Percentiles rank a stretch among this genome's conserved stretches.
Conservation (phyloP, 2,329 filamentous ascomycete species). For the Phoma sp. region DNA sequence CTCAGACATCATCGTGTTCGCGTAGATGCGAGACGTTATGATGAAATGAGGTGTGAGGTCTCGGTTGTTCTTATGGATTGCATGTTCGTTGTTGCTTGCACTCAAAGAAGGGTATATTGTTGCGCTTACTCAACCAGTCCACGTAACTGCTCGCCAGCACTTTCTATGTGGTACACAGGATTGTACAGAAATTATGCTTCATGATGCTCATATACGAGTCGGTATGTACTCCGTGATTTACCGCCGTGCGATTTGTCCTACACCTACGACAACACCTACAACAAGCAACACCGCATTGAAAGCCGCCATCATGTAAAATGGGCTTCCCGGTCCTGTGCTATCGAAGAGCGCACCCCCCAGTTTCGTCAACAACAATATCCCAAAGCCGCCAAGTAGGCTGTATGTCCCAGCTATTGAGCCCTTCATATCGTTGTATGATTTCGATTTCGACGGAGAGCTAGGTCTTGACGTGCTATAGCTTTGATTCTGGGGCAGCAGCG, state of each 20-base stretch:
- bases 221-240: conserved; percentile 10
- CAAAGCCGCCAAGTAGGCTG: conserved; percentile 85
- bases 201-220: neutral
- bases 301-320: conserved; percentile 91
- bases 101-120: neutral
- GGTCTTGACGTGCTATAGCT: conserved; percentile 23
- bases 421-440: conserved; percentile 69
- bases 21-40: too few relatives aligned
- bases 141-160: too few relatives aligned
- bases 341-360: conserved; percentile 89
- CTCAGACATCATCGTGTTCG: too few relatives aligned
- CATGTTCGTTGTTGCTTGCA: neutral
- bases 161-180: neutral
- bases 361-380: conserved; percentile 91
- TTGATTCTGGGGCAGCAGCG: conserved; percentile 29
- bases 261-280: conserved; percentile 39
- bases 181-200: neutral
- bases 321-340: conserved; percentile 71
- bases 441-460: conserved; percentile 12
- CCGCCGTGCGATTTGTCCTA: conserved; percentile 16
- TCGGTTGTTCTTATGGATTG: neutral
- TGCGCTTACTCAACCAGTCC: neutral
- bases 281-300: conserved; percentile 80
- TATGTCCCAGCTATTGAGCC: conserved; percentile 95
- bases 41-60: neutral